Base-by-base conservation (phyloP, 192 early-diverging fungal genomes). In the Coemansia aciculifera region DNA sequence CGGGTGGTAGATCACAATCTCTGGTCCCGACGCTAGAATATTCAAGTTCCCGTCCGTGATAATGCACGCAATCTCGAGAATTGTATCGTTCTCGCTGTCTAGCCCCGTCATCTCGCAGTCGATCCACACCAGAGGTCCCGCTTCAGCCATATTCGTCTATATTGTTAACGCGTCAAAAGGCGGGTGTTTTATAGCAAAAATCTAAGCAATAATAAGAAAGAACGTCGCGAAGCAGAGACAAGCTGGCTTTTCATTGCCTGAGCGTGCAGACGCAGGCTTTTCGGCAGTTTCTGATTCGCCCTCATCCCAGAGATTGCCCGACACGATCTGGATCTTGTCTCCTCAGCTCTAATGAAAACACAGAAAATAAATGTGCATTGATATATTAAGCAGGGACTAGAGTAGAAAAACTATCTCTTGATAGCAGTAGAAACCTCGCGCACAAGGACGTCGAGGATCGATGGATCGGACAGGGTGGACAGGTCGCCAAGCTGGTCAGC, bases 61-160 rank as follows among this genome's bases (percentile, higher is more conserved):
- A 42, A 99, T 86, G 56, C 86, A 87, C 0, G 95, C 93, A 37
- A 99, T 93, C 76, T 98, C 93, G 64, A 97, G 93, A 71, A 96
- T 86, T 34, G 88, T 87, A 71, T 94, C 94, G 51, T 89, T 88
- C 19, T 57, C 66, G 57, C 66, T 63, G 59, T 85, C 83, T 10
- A 85, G 75, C 3, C 83, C 83, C 1, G 83, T 85, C 83, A 85
- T 85, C 75, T 81, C 79, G 68, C 74, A 81, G 68, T 81, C 79
- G 62, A 81, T 81, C 79, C 79, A 81, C 19, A 81, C 79, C 61
- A 81, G 64, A 40, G 79, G 79, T n/a, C 73, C 64, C 23, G 63
- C 34, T 24, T 29, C 52, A 34, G 44, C 38, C 19, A 31, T 24
- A 31, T 27, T 59, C 31, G 63, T 17, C 15, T 44, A n/a, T 36